Evolutionary conservation across 2,329 filamentous ascomycete genomes (phyloP).

Genomic region (Endothia cerciana): DNA sequence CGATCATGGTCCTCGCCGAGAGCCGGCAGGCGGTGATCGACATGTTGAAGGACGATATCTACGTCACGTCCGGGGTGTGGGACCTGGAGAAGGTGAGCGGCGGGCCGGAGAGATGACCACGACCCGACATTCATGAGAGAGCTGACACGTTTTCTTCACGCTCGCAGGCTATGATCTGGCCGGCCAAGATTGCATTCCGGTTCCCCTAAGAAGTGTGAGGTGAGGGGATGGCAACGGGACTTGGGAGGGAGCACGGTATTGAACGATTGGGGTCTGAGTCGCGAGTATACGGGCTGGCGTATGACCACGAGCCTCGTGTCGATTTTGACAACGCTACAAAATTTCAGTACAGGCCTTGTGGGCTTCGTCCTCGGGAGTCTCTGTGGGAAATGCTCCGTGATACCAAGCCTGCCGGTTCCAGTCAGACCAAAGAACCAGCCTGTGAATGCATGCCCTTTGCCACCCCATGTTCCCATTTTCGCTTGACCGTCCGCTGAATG

Average conservation of each 20-base stretch:
- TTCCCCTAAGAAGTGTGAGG: slow-evolving; percentile 32
- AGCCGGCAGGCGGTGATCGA: slow-evolving; percentile 72
- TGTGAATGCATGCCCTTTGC: slow-evolving; percentile 7
- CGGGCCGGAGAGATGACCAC: neutral
- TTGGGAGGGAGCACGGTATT: neutral
- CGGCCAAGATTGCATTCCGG: slow-evolving; percentile 49
- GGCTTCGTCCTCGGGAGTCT: neutral
- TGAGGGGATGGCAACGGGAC: too few species aligned
- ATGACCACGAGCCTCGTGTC: neutral
- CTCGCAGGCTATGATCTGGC: slow-evolving; percentile 52
- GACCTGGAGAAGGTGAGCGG: slow-evolving; percentile 68
- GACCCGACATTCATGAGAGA: neutral
- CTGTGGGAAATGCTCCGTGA: neutral
- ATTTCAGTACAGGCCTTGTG: neutral
- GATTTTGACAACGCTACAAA: neutral
- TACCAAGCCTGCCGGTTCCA: neutral
- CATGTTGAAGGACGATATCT: slow-evolving; percentile 72
- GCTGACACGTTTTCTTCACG: slow-evolving; percentile 13
- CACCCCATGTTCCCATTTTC: slow-evolving; percentile 1
- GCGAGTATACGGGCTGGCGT: neutral
- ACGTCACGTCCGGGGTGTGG: slow-evolving; percentile 75
- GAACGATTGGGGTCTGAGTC: neutral
- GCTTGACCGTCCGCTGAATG: slow-evolving; percentile 4
- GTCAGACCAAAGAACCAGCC: neutral
- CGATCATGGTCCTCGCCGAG: slow-evolving; percentile 68